Conservation (phyloP, 768 basidiomycete species). For the Tricholoma sp. region DNA sequence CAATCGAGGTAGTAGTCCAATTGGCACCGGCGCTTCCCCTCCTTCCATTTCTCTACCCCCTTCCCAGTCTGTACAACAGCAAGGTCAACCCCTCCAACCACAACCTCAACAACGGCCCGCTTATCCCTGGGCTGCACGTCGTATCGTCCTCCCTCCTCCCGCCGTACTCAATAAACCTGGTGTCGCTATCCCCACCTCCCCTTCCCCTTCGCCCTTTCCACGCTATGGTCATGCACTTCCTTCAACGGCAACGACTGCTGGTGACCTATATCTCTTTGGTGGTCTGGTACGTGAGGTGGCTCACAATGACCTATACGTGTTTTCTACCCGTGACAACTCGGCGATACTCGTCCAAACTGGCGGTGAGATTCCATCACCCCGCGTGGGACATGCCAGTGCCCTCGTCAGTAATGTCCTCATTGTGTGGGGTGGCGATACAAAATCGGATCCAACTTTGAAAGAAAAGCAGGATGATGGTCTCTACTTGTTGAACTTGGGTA, state of each 20-base stretch:
- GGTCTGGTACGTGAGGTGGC: constrained; percentile 90
- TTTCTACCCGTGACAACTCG: constrained; percentile 73
- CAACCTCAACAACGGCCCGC: constrained; percentile 35
- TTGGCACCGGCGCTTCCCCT: no score
- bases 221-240: constrained; percentile 95
- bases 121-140: constrained; percentile 81
- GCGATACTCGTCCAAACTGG: constrained; percentile 81
- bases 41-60: no score
- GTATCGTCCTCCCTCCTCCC: constrained; percentile 66
- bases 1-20: no score
- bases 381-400: constrained; percentile 97
- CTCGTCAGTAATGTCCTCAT: constrained; percentile 94
- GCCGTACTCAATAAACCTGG: constrained; percentile 59
- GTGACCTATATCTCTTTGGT: constrained; percentile 95
- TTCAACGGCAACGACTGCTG: constrained; percentile 64
- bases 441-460: constrained; percentile 59
- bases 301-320: constrained; percentile 90
- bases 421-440: constrained; percentile 98
- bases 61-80: no score
- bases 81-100: no score
- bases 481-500: constrained; percentile 92
- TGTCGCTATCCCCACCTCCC: constrained; percentile 53
- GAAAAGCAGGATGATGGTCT: constrained; percentile 90
- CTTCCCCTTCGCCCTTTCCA: constrained; percentile 88
- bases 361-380: constrained; percentile 81